Conservation (phyloP, 192 early-diverging fungal genomes). For the Backusella australiensis region DNA sequence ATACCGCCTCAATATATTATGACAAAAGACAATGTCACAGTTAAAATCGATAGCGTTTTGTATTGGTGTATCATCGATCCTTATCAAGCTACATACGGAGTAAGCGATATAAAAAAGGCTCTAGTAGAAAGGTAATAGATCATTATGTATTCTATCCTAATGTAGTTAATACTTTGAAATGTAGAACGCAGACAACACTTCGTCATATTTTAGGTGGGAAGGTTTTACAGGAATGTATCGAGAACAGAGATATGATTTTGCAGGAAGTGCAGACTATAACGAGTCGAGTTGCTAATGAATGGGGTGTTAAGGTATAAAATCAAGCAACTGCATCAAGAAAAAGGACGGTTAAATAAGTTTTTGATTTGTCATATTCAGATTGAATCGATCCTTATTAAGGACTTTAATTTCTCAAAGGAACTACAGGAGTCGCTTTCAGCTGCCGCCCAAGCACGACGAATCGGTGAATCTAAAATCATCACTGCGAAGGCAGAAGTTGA, state of each 20-base stretch:
- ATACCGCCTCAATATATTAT: constrained; percentile 75
- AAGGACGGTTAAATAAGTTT: neutral
- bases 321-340: neutral
- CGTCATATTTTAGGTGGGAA: constrained; percentile 79
- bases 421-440: constrained; percentile 81
- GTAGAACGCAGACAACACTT: constrained; percentile 80
- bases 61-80: constrained; percentile 84
- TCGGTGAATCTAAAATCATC: constrained; percentile 86
- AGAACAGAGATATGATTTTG: constrained; percentile 84
- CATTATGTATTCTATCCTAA: neutral
- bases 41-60: constrained; percentile 81
- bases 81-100: constrained; percentile 74
- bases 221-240: constrained; percentile 84
- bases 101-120: constrained; percentile 69
- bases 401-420: constrained; percentile 62
- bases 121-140: constrained; percentile 66
- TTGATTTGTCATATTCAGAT: constrained; percentile 23
- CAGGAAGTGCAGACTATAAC: constrained; percentile 83
- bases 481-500: constrained; percentile 48
- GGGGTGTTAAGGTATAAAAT: constrained; percentile 72
- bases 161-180: neutral
- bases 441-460: constrained; percentile 84
- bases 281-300: constrained; percentile 67
- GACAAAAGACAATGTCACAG: constrained; percentile 88
- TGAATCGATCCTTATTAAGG: constrained; percentile 59